Evolutionary conservation across 495 filamentous ascomycete species (phyloP).

Genomic region (Cairneyella variabilis): DNA sequence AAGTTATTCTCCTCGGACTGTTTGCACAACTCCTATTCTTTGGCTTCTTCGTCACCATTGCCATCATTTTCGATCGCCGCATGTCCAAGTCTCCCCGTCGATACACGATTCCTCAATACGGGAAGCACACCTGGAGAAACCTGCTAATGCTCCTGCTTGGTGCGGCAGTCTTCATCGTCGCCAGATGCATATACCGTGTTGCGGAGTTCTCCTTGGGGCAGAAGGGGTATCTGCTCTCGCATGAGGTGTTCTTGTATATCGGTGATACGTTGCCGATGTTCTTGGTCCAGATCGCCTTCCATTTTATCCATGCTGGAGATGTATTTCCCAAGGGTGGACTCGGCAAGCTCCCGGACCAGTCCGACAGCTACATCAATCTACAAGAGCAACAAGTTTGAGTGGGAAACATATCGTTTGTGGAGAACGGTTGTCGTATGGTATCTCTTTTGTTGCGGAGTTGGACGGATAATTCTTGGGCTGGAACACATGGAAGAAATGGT

Average conservation of each 20-base stretch:
- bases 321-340: not conserved
- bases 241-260: slow-evolving; percentile 1
- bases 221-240: not conserved
- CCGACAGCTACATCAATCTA: not conserved
- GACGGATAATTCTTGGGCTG: no score
- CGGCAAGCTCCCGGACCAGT: not conserved
- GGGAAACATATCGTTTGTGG: no score
- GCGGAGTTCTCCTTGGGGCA: not conserved
- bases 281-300: not conserved
- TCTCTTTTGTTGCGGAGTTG: no score
- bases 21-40: slow-evolving; percentile 47
- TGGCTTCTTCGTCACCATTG: slow-evolving; percentile 43
- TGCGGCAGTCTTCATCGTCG: slow-evolving; percentile 50
- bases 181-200: slow-evolving; percentile 56
- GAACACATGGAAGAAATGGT: no score
- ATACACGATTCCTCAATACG: slow-evolving; percentile 11
- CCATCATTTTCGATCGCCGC: slow-evolving; percentile 32
- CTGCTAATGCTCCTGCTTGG: slow-evolving; percentile 49
- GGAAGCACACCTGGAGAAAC: slow-evolving; percentile 42
- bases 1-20: slow-evolving; percentile 38
- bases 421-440: no score
- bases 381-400: no score
- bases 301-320: slow-evolving; percentile 3
- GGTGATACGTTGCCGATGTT: not conserved
- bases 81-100: slow-evolving; percentile 14